These are phyloP conservation scores for Pythium coloratum DNA, from an alignment of 352 stramenopile genomes.

Conservation along the genomic window DNA sequence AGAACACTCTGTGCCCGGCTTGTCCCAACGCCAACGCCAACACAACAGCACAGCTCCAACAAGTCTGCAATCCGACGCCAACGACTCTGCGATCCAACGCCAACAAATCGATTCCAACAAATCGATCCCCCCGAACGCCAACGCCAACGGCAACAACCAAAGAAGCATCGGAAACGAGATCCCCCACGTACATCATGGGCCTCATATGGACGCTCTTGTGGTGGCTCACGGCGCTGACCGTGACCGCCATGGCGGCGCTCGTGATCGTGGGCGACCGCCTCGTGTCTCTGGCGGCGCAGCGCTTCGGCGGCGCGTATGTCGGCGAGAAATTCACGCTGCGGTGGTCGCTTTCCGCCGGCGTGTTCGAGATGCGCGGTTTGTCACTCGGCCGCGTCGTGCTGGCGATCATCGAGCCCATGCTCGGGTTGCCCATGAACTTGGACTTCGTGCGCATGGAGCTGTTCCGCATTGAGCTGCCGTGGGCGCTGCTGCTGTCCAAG, in stretches of 20 bases:
- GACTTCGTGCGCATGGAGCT: constrained; percentile 58
- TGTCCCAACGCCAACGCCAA: constrained; percentile 16
- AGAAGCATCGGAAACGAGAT: background rate
- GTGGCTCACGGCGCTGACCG: constrained; percentile 26
- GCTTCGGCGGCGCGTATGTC: constrained; percentile 44
- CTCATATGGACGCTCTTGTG: constrained; percentile 41
- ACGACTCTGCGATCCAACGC: background rate
- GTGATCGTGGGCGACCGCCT: constrained; percentile 51
- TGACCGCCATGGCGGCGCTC: constrained; percentile 32
- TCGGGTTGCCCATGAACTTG: constrained; percentile 63
- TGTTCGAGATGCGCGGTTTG: constrained; percentile 62
- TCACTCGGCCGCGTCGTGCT: constrained; percentile 42
- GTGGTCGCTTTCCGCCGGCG: constrained; percentile 65
- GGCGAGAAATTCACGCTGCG: constrained; percentile 54
- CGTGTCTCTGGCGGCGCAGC: constrained; percentile 53
- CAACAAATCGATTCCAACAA: background rate
- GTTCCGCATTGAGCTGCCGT: constrained; percentile 56
- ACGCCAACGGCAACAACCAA: constrained; percentile 10
- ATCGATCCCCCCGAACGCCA: background rate
- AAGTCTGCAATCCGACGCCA: background rate
- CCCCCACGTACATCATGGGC: constrained; percentile 16
- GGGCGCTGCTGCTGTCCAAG: constrained; percentile 25
- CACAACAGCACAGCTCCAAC: background rate
- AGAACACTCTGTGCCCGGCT: background rate
- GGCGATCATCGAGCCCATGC: constrained; percentile 54